Conservation (phyloP, 2,329 filamentous ascomycete genomes). For the Aspergillus sp. region DNA sequence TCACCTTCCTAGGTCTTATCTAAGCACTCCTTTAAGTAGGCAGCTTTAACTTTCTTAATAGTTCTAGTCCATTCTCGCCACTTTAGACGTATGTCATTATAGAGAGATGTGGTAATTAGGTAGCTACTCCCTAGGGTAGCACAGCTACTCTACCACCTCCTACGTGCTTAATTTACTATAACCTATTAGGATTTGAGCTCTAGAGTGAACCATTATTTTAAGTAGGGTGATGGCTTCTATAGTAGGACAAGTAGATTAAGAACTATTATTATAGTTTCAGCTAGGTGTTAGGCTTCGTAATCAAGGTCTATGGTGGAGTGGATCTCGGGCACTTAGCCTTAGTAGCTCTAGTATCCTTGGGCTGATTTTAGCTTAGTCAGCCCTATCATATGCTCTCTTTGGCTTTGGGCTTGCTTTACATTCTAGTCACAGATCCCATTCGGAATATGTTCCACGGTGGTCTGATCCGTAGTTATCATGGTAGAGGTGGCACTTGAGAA, state of each 20-base stretch:
- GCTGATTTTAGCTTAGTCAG: constrained; percentile 19
- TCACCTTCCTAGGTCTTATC: constrained; percentile 24
- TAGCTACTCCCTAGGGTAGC: constrained; percentile 6
- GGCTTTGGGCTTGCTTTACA: constrained; percentile 6
- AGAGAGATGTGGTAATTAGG: not conserved
- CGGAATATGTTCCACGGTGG: constrained; percentile 27
- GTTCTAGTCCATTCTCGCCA: constrained; percentile 26
- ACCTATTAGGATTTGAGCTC: constrained; percentile 29
- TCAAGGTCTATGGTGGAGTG: not conserved
- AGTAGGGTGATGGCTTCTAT: constrained; percentile 23
- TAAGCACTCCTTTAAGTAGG: constrained; percentile 30
- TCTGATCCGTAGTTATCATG: constrained; percentile 31
- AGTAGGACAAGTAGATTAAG: constrained; percentile 20
- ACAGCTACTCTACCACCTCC: constrained; percentile 26
- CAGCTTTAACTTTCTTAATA: constrained; percentile 26
- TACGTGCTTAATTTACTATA: constrained; percentile 24
- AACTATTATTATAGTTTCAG: constrained; percentile 1
- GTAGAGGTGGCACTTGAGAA: constrained; percentile 31
- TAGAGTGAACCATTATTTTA: constrained; percentile 31
- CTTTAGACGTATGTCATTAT: constrained; percentile 17
- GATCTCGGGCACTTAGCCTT: constrained; percentile 15
- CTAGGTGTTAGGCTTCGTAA: not conserved
- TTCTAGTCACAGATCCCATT: constrained; percentile 22
- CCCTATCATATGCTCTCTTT: constrained; percentile 21
- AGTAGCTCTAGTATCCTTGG: constrained; percentile 10